Evolutionary conservation across 192 early-diverging fungal genomes (phyloP), one percentile per base, ranked within the genome.

Genomic region (Coemansia sp.): DNA sequence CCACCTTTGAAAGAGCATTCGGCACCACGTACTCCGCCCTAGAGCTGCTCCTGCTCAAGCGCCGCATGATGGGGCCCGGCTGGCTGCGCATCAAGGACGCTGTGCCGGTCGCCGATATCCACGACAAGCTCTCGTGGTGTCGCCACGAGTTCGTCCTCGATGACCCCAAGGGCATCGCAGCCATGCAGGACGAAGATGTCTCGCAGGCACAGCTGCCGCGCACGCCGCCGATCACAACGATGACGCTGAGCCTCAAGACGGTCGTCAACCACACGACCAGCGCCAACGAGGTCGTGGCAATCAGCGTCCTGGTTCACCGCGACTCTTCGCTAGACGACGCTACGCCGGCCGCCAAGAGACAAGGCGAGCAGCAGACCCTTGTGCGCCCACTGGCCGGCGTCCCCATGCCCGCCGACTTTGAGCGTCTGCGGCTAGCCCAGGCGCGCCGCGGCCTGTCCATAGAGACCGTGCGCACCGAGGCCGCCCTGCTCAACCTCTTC

Each of bases 11-110:
- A 61, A 90, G 87, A 55, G 81, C 92, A 3, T 98, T 99, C 84
- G 98, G 95, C 13, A 82, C 90, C 5, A 85, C 88, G 46, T 93
- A 93, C 13, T 86, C 78, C 42, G 89, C 93, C 1, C 77, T 98
- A n/a, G 98, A 99, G 75, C 85, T 91, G 24, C 89, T 99, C 50
- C 68, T 98, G n/a, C 84, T 95, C 23, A 94, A 98, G 74, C 85
- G 95, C 22, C 88, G 92, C 58, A 75, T 99, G 25, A 98, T 94
- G 93, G 98, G 98, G 1, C 98, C 98, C 6, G 90, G 88, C 59
- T 99, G 98, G 98, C 75, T 99, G 0, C 68, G 82, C 14, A 84
- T 97, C 27, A 78, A 72, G 34, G 61, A 90, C 20, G 83, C 88
- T 0, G 24, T 24, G 11, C 45, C 24, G 13, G 65, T 75, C 19